Evolutionary conservation across 164 flowering plant species (phyloP), one percentile per base, ranked within the genome.

Genomic region (Dillenia turbinata): DNA sequence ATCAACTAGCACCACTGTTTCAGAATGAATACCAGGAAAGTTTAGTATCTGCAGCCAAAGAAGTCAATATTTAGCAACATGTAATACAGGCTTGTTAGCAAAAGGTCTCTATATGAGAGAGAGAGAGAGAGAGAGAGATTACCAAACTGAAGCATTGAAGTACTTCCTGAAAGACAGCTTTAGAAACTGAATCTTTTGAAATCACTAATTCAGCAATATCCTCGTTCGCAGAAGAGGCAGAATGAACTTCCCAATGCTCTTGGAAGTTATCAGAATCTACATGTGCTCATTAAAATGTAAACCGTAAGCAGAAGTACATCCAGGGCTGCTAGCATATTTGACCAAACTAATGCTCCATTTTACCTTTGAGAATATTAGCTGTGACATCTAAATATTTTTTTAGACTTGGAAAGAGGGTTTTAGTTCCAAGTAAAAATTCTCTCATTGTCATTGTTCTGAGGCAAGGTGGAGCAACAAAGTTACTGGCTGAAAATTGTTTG

Each of bases 61-160:
- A 12, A 49, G 10, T 47, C 10, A n/a, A 52, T 45, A 19, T 19
- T 19, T 1, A 19, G 22, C 22, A 19, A 19, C 22, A 19, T 19
- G 22, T 19, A 24, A 50, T 47, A 48, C 19, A 24, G 9, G 14
- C 14, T 5, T 19, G 14, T 8, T 15, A 17, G 11, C 3, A 26
- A 45, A 43, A 19, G 1, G 22, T 19, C 22, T 19, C 22, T 12
- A 64, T 45, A 11, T 40, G 12, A 47, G 14, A 46, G 49, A 15
- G 14, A 10, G 11, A n/a, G 9, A 47, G 9, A 47, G 52, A 17
- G 60, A 10, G 49, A 57, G 56, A 44, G 43, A 61, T 56, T 56
- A 90, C 95, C 89, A 83, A 84, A 59, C 82, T 71, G 69, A 87
- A 79, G 77, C 84, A 80, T 60, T 63, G 57, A 64, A 91, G 80